Percentiles rank a stretch among this genome's conserved stretches.
Evolutionary conservation across 129 eudicot genomes (phyloP).

Genomic region (Solidago caesia): DNA sequence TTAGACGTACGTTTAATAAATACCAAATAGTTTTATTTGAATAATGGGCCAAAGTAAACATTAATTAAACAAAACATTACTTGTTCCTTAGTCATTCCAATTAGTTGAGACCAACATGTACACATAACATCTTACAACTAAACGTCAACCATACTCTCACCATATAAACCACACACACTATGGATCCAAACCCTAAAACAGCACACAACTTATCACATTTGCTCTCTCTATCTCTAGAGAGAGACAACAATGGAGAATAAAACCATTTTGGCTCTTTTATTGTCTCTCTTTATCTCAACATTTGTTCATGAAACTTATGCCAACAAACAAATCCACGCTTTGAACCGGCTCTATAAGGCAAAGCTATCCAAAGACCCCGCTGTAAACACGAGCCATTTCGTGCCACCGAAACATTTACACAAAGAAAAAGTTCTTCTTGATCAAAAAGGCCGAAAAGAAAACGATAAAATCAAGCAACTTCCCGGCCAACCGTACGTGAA

Average conservation of each 20-base stretch:
- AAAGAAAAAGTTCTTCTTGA: slow-evolving; percentile 16
- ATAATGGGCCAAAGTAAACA: background rate
- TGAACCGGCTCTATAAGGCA: slow-evolving; percentile 37
- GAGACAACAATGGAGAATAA: slow-evolving; percentile 35
- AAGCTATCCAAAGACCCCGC: slow-evolving; percentile 31
- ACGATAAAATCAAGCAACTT: slow-evolving; percentile 54
- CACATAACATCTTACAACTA: background rate
- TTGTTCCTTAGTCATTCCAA: slow-evolving; percentile 16
- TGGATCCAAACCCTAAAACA: slow-evolving; percentile 25
- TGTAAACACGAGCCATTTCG: slow-evolving; percentile 44
- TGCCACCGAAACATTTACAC: slow-evolving; percentile 22
- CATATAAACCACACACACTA: slow-evolving; percentile 28
- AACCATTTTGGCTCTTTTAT: slow-evolving; percentile 19
- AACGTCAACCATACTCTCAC: slow-evolving; percentile 21
- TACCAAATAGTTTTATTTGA: background rate
- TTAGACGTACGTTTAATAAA: no score
- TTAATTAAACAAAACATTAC: slow-evolving; percentile 8
- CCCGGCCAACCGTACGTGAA: slow-evolving; percentile 77
- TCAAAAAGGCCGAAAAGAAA: slow-evolving; percentile 49
- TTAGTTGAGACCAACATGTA: slow-evolving; percentile 28
- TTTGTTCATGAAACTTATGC: slow-evolving; percentile 31
- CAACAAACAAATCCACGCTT: slow-evolving; percentile 45
- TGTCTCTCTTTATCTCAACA: slow-evolving; percentile 26
- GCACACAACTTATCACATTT: background rate
- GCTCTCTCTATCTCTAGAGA: slow-evolving; percentile 6